These are phyloP conservation scores for Pestalotiopsis sp. DNA, from an alignment of 2,329 filamentous ascomycete genomes.

Conservation along the genomic window DNA sequence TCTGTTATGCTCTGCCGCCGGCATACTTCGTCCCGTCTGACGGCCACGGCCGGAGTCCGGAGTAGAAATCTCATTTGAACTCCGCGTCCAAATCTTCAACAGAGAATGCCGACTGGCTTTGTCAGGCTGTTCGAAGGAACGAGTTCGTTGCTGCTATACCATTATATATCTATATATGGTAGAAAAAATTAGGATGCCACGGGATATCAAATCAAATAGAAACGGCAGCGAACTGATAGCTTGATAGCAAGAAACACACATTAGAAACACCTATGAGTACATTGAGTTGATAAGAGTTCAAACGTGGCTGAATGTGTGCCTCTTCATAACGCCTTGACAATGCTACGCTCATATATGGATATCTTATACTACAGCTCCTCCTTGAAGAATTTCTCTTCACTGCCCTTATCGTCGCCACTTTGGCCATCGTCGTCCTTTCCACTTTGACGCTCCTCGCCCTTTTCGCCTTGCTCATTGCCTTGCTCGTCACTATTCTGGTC, in stretches of 20 bases:
- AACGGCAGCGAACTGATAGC: no score
- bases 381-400: slow-evolving; percentile 54
- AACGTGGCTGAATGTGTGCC: not conserved
- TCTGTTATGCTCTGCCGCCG: not conserved
- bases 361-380: slow-evolving; percentile 49
- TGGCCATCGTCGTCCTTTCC: slow-evolving; percentile 21
- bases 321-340: slow-evolving; percentile 19
- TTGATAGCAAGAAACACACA: no score
- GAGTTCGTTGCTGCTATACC: no score
- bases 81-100: not conserved
- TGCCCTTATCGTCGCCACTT: slow-evolving; percentile 37
- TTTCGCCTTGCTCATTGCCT: slow-evolving; percentile 30
- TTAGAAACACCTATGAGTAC: no score
- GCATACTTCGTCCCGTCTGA: not conserved
- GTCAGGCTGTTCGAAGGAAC: not conserved
- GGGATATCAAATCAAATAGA: no score
- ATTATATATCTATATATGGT: no score
- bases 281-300: not conserved
- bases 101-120: not conserved
- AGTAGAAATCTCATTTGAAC: not conserved
- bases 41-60: not conserved
- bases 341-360: slow-evolving; percentile 18
- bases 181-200: no score
- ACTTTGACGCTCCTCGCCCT: slow-evolving; percentile 26
- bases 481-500: slow-evolving; percentile 31